Base-by-base conservation (phyloP, 495 filamentous ascomycete species). In the Schizothecium vesticola region DNA sequence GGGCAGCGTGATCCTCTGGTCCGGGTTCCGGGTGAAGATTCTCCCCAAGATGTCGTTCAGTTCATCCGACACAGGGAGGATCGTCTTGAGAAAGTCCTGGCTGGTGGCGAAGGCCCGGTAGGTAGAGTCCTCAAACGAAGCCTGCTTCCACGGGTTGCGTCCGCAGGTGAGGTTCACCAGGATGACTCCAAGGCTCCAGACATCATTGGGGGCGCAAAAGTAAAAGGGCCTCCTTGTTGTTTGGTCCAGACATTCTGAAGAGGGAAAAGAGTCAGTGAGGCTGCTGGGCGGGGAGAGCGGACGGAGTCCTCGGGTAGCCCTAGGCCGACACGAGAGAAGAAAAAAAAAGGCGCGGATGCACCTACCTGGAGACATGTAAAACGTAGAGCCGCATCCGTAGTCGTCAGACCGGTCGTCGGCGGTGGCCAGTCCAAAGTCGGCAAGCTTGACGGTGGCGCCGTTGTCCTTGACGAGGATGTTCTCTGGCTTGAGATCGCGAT, bases 321-420 rank as follows among this genome's bases (percentile, higher is more conserved):
- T 56, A 12, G 61, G 56, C 51, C 51, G 62, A 31, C 7, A 64
- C 51, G 67, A 61, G 65, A 56, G 31, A 59, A 58, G n/a, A 64
- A 31, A 36, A 43, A 60, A 69, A 24, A 64, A 31, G 58, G 61
- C 63, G 62, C 67, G 22, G 64, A 60, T 24, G 25, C 69, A 79
- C 86, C 80, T 91, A 97, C 95, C 95, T 87, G 95, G 95, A 67
- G 91, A 94, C 96, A 98, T 98, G 83, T 99, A 98, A 77, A 99
- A 98, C 16, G 95, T 98, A 21, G 94, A 97, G 61, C 95, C 95
- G 79, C 96, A 99, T 66, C 96, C 96, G 79, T 96, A 97, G 78
- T 99, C 95, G 69, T 93, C 89, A 68, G 94, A 96, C 68, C 89
- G 81, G 65, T 88, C 85, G 67, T 94, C 92, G 31, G 87, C 86